These are phyloP conservation scores for Pyrenophora graminea DNA, from an alignment of 2,329 filamentous ascomycete species.

Conservation along the genomic window DNA sequence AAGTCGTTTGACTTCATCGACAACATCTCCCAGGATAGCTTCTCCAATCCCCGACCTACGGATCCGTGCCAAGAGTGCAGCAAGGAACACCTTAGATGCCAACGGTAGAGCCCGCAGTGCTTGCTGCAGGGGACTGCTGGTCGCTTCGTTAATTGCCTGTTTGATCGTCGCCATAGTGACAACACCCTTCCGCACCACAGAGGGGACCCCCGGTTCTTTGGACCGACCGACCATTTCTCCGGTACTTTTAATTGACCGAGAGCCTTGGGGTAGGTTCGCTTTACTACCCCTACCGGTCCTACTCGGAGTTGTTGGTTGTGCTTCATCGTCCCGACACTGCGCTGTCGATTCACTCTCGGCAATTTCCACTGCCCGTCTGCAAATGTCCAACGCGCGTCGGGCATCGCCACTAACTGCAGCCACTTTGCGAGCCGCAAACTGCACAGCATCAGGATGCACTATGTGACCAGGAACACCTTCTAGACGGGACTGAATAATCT, in stretches of 20 bases:
- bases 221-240: constrained; percentile 26
- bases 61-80: constrained; percentile 76
- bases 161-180: constrained; percentile 95
- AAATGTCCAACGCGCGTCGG: constrained; percentile 89
- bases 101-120: constrained; percentile 82
- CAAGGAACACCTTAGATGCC: constrained; percentile 80
- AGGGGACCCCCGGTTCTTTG: constrained; percentile 29
- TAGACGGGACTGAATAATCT: constrained; percentile 92
- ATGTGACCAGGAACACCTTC: constrained; percentile 86
- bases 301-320: constrained; percentile 64
- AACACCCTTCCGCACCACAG: constrained; percentile 50
- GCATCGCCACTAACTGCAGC: constrained; percentile 96
- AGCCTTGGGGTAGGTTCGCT: constrained; percentile 23
- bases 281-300: constrained; percentile 54
- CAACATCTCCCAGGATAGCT: constrained; percentile 83
- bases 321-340: constrained; percentile 39
- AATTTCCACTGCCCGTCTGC: constrained; percentile 89
- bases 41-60: constrained; percentile 84
- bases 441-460: constrained; percentile 89
- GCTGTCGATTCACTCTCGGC: constrained; percentile 72
- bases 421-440: constrained; percentile 95
- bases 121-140: constrained; percentile 87
- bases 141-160: constrained; percentile 92
- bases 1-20: constrained; percentile 80
- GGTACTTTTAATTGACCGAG: constrained; percentile 26